A percentile compares a stretch with the other conserved stretches of the same genome.
Conservation (phyloP, 225 moss, liverwort and hornwort genomes). For the Antitrichia curtipendula region DNA sequence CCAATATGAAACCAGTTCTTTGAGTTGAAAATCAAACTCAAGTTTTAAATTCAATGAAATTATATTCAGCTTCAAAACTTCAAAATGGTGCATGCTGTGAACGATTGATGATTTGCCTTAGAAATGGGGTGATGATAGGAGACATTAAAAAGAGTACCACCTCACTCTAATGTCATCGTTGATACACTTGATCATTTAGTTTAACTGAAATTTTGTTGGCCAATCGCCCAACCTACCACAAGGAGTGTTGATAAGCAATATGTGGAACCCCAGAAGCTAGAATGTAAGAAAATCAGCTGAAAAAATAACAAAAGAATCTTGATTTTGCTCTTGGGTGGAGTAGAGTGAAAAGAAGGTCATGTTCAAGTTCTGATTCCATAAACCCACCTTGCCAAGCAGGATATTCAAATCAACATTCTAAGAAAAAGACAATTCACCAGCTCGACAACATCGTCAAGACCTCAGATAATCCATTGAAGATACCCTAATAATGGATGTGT, state of each 20-base stretch:
- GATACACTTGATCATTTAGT: background rate
- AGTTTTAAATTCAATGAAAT: no score
- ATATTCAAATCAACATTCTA: background rate
- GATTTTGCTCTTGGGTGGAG: background rate
- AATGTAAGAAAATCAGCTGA: background rate
- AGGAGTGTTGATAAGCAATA: background rate
- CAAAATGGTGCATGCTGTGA: no score
- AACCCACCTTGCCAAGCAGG: background rate
- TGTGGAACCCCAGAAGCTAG: background rate
- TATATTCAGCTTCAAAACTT: no score
- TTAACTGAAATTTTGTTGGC: background rate
- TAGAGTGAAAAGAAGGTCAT: background rate
- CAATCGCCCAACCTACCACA: background rate
- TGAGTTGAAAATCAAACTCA: no score
- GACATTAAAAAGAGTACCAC: background rate
- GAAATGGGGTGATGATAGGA: no score
- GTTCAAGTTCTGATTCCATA: background rate
- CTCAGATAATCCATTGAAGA: background rate
- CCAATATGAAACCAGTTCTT: no score
- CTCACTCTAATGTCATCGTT: background rate
- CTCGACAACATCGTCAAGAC: background rate
- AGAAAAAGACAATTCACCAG: background rate
- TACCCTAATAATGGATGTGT: background rate
- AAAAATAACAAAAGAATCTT: background rate
- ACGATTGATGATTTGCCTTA: no score